A percentile compares a stretch with the other conserved stretches of the same genome.
phyloP scores from a whole-genome alignment of 2,329 filamentous ascomycete genomes.

The Rhexocercosporidium sp. region DNA sequence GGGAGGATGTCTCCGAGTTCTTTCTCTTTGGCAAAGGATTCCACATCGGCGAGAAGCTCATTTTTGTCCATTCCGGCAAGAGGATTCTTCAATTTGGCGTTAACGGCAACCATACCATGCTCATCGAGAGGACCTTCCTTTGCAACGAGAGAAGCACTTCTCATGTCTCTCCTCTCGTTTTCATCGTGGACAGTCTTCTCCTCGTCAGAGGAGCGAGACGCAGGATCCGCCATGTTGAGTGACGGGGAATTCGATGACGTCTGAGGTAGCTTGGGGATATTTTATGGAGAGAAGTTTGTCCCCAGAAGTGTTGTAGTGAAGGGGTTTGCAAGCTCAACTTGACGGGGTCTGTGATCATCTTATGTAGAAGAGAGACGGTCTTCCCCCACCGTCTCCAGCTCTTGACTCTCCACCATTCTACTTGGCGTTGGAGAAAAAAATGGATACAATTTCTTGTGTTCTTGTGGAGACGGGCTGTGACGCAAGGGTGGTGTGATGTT shows the following conservation, averaged over 20 bases:
- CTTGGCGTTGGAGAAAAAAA: constrained; percentile 12
- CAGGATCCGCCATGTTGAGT: background rate
- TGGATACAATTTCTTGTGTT: constrained; percentile 8
- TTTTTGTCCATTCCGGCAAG: constrained; percentile 58
- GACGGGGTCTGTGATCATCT: background rate
- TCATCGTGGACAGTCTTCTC: constrained; percentile 14
- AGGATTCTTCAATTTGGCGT: constrained; percentile 49
- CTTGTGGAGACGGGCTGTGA: background rate
- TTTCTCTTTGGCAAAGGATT: constrained; percentile 65
- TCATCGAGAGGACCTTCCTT: constrained; percentile 7
- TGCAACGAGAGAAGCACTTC: background rate
- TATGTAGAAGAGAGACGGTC: background rate
- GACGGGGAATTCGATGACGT: background rate
- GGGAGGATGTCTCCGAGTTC: constrained; percentile 59
- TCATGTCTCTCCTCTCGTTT: background rate
- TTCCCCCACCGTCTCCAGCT: background rate
- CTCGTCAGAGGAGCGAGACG: constrained; percentile 6
- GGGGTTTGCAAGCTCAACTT: background rate
- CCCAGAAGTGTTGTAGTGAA: background rate
- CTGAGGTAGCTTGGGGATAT: background rate
- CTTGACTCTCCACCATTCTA: background rate
- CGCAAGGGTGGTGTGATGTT: background rate
- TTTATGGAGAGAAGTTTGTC: background rate
- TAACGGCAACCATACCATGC: constrained; percentile 10
- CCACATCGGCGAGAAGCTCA: constrained; percentile 58